Percentiles rank a stretch among this genome's conserved stretches.
These are phyloP conservation scores for Ceratocystis harringtonii DNA, from an alignment of 2,329 filamentous ascomycete genomes.

Conservation along the genomic window DNA sequence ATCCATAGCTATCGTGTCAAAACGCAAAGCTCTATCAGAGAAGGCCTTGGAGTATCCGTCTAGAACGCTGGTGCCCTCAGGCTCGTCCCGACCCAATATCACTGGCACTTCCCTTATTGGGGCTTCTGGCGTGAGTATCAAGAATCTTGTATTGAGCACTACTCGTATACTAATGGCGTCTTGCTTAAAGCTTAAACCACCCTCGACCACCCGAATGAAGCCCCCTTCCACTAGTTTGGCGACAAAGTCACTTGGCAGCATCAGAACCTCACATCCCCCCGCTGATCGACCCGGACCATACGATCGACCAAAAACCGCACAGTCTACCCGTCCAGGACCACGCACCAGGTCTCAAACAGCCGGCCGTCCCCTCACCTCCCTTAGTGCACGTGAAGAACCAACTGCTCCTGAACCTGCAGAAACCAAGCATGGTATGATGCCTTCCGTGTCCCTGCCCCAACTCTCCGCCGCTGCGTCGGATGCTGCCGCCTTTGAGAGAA, in stretches of 20 bases:
- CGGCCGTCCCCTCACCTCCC: conserved; percentile 3
- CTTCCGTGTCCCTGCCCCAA: background rate
- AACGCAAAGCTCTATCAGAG: conserved; percentile 44
- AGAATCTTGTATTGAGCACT: too few relatives aligned
- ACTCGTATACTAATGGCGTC: background rate
- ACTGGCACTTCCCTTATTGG: conserved; percentile 27
- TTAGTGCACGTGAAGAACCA: conserved; percentile 5
- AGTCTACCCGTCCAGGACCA: conserved; percentile 24
- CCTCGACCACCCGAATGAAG: conserved; percentile 10
- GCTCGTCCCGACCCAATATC: conserved; percentile 29
- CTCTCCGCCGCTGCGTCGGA: background rate
- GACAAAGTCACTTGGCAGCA: conserved; percentile 40
- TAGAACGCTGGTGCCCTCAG: conserved; percentile 28
- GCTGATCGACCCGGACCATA: conserved; percentile 34
- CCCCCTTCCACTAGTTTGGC: conserved; percentile 8
- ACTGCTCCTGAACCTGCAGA: background rate
- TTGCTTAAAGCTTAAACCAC: conserved; percentile 13
- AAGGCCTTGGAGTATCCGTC: conserved; percentile 38
- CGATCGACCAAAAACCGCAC: conserved; percentile 38
- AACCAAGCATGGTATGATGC: conserved; percentile 5
- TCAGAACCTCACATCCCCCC: conserved; percentile 27
- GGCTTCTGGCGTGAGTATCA: conserved; percentile 16
- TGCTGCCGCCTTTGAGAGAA: background rate
- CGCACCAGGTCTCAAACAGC: conserved; percentile 13
- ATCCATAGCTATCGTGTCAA: conserved; percentile 28